These are phyloP conservation scores for Penicilliopsis zonata DNA, from an alignment of 495 filamentous ascomycete species.

Conservation along the genomic window DNA sequence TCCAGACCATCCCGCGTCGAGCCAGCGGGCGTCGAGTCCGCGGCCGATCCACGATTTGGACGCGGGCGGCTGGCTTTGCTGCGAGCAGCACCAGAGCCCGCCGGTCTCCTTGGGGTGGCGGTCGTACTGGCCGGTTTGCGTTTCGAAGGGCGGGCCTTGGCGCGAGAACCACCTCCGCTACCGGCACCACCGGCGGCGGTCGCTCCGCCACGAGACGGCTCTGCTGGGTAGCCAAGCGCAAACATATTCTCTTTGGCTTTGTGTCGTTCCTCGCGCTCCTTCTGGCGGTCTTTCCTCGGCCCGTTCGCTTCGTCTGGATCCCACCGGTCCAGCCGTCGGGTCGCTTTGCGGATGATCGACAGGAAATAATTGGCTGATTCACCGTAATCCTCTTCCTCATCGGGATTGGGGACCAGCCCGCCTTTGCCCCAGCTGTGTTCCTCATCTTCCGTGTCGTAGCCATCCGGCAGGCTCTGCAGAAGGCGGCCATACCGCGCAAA, in stretches of 20 bases:
- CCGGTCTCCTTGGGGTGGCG: conserved; percentile 14
- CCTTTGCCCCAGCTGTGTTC: conserved; percentile 45
- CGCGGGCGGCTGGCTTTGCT: conserved; percentile 20
- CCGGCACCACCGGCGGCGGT: not conserved
- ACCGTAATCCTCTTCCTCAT: conserved; percentile 63
- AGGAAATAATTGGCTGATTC: conserved; percentile 64
- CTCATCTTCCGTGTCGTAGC: conserved; percentile 76
- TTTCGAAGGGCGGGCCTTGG: conserved; percentile 19
- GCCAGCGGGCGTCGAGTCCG: conserved; percentile 5
- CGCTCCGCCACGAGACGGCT: conserved; percentile 5
- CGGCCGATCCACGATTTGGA: conserved; percentile 7
- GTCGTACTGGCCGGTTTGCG: conserved; percentile 24
- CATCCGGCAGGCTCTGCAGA: conserved; percentile 51
- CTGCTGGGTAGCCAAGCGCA: conserved; percentile 6
- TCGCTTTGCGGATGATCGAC: conserved; percentile 56
- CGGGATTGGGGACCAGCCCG: conserved; percentile 54
- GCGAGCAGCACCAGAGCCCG: conserved; percentile 11
- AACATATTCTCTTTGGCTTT: conserved; percentile 11
- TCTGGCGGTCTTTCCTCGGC: conserved; percentile 29
- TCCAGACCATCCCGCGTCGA: conserved; percentile 10
- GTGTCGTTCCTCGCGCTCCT: conserved; percentile 32
- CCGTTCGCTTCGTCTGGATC: conserved; percentile 42
- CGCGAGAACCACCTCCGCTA: conserved; percentile 12
- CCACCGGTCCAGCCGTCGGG: conserved; percentile 65
- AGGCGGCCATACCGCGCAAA: conserved; percentile 57